A percentile compares a stretch with the other conserved stretches of the same genome.
Evolutionary conservation across 2,329 filamentous ascomycete genomes (phyloP).

Genomic region (Hypoxylon sp.): DNA sequence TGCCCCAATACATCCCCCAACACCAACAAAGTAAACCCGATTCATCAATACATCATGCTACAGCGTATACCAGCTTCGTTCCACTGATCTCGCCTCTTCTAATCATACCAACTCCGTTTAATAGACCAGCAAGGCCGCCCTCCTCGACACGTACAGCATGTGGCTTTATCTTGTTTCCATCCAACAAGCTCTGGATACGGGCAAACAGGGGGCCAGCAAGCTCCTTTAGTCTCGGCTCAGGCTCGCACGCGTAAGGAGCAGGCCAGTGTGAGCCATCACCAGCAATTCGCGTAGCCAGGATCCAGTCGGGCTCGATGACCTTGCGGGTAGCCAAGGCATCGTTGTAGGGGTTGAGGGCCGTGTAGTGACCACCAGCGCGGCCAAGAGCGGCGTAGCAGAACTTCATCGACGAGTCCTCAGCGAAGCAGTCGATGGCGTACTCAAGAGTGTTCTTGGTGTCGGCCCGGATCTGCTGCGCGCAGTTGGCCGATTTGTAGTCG

Average conservation of each 20-base stretch:
- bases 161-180: slow-evolving; percentile 15
- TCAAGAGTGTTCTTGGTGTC: slow-evolving; percentile 58
- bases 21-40: slow-evolving; percentile 1
- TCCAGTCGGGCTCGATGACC: slow-evolving; percentile 41
- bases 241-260: slow-evolving; percentile 14
- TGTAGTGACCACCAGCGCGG: slow-evolving; percentile 58
- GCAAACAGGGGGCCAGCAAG: slow-evolving; percentile 17
- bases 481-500: slow-evolving; percentile 60
- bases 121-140: slow-evolving; percentile 19
- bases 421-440: slow-evolving; percentile 62
- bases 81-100: slow-evolving; percentile 23
- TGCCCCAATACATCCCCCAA: slow-evolving; percentile 12
- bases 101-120: slow-evolving; percentile 23
- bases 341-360: slow-evolving; percentile 55
- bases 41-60: slow-evolving; percentile 15
- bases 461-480: slow-evolving; percentile 54
- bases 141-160: slow-evolving; percentile 18
- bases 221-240: slow-evolving; percentile 17
- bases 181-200: slow-evolving; percentile 10
- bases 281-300: slow-evolving; percentile 34
- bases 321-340: slow-evolving; percentile 39
- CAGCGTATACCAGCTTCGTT: slow-evolving; percentile 20
- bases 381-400: slow-evolving; percentile 59
- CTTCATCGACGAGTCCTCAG: slow-evolving; percentile 53
- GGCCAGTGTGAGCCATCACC: slow-evolving; percentile 27